phyloP scores from a whole-genome alignment of 1,284 basidiomycete species.

The Xerocomus amazonicus region DNA sequence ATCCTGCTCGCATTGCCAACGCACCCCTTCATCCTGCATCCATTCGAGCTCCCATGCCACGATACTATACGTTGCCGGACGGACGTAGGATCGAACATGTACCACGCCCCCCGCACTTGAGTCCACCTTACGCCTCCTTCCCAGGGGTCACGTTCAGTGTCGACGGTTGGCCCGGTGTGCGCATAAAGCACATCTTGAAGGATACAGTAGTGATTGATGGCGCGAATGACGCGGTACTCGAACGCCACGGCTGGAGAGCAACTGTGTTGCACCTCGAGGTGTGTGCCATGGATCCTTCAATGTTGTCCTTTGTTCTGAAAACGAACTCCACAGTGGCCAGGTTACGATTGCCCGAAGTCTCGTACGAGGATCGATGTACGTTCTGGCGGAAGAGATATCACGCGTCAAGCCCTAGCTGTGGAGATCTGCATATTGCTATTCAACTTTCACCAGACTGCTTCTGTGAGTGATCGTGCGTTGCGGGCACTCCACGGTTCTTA shows the following conservation, averaged over 20 bases:
- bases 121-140: conserved; percentile 19
- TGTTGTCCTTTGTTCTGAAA: background rate
- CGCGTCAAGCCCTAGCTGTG: conserved; percentile 20
- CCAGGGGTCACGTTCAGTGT: conserved; percentile 19
- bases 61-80: conserved; percentile 15
- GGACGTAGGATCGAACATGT: conserved; percentile 20
- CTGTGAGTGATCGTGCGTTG: conserved; percentile 11
- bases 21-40: conserved; percentile 23
- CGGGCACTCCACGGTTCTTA: too few species aligned
- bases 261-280: conserved; percentile 25
- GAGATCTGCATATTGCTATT: conserved; percentile 15
- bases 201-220: conserved; percentile 15
- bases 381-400: conserved; percentile 5
- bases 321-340: conserved; percentile 25
- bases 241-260: conserved; percentile 20
- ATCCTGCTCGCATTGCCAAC: conserved; percentile 15
- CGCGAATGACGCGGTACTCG: conserved; percentile 20
- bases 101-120: conserved; percentile 18
- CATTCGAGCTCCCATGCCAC: conserved; percentile 18
- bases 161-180: conserved; percentile 22
- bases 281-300: background rate
- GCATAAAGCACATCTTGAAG: conserved; percentile 14
- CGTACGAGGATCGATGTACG: conserved; percentile 14
- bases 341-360: conserved; percentile 10
- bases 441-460: conserved; percentile 7